A percentile compares a stretch with the other conserved stretches of the same genome.
Conservation (phyloP, 306 rosid species). For the Macrotyloma uniflorum region DNA sequence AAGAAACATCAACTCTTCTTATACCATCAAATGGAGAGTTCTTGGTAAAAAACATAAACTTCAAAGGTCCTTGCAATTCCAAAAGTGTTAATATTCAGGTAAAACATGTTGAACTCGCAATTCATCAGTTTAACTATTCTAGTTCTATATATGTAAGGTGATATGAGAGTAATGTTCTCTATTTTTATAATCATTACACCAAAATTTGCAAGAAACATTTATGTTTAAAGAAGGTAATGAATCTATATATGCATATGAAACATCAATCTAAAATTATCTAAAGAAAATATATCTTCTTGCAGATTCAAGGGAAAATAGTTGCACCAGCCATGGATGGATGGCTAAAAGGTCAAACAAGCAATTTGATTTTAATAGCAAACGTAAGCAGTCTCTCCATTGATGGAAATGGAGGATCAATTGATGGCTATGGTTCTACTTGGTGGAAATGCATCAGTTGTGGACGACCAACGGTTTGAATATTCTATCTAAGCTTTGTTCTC, state of each 20-base stretch:
- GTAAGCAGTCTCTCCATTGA: constrained; percentile 15
- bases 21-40: background rate
- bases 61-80: constrained; percentile 3
- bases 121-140: background rate
- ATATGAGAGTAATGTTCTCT: too few species aligned
- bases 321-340: constrained; percentile 8
- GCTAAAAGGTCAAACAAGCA: background rate
- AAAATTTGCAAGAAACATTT: background rate
- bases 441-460: constrained; percentile 3
- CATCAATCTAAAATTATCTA: too few species aligned
- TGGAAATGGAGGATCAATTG: background rate
- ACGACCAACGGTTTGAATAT: background rate
- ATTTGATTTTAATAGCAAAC: background rate
- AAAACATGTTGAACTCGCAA: background rate
- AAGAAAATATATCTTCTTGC: background rate
- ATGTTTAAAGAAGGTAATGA: too few species aligned
- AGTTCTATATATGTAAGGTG: too few species aligned
- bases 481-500: background rate
- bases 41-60: background rate
- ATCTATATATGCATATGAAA: too few species aligned
- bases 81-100: constrained; percentile 32
- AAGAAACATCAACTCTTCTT: background rate
- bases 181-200: too few species aligned
- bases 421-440: constrained; percentile 33
- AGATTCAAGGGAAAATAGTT: constrained; percentile 28